Base-by-base conservation (phyloP, 495 filamentous ascomycete species). In the Collariella sp. region DNA sequence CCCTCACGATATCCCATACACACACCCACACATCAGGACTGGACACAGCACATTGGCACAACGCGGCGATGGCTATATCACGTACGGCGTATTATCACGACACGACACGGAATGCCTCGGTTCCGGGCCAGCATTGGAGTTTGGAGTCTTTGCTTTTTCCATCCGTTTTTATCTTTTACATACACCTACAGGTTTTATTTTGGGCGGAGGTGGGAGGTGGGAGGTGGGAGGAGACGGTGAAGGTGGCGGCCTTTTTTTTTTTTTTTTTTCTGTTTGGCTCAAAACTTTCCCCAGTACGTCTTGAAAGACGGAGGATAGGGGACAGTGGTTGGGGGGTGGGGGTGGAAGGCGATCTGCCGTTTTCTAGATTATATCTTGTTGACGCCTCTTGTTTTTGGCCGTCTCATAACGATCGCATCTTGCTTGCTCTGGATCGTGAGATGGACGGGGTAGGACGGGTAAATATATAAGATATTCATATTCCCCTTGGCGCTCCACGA, bases 51-150 rank as follows among this genome's bases (percentile, higher is more conserved):
- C 43, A 24, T 5, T 19, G 42, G 46, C 40, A 45, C 43, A 53
- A 35, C n/a, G 47, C 59, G 52, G 50, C 47, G 48, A 45, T 26
- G 50, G 49, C 45, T 19, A 13, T 36, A 39, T 55, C 36, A 62
- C 54, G 57, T 52, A 48, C 56, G 26, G 26, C 26, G 26, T 31
- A 31, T 9, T 31, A 31, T 31, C 26, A 31, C 26, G 26, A 31
- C 50, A 52, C 40, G 50, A 52, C 35, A 52, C 50, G 50, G 40
- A 52, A 52, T 52, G 40, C 50, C 40, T 44, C 40, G 40, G 31
- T 44, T 45, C 19, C 39, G 46, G 58, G 57, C 49, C 56, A 65
- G 63, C 61, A 66, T 57, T 38, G 63, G 63, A 66, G 63, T 66
- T 54, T 58, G 51, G 62, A 54, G 53, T 49, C 56, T 12, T 13